These are phyloP conservation scores for Pelargonium nanum DNA, from an alignment of 345 rosid genomes.

Conservation along the genomic window DNA sequence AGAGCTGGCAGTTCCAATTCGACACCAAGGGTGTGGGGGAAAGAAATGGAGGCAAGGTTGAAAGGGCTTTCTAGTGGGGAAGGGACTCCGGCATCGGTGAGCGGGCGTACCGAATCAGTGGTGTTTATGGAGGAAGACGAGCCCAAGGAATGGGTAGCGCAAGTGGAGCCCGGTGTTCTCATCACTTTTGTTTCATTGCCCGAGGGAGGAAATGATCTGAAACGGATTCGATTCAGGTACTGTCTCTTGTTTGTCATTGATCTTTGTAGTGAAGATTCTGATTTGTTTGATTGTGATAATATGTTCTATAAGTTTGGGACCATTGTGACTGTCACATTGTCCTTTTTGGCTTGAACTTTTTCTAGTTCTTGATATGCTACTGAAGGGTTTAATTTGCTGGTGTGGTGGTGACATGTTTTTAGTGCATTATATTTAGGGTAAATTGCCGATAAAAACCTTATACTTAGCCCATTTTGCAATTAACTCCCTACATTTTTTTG, in stretches of 20 bases:
- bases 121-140: slow-evolving; percentile 84
- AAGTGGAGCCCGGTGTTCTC: slow-evolving; percentile 97
- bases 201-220: slow-evolving; percentile 89
- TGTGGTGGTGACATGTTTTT: too few species aligned
- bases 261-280: slow-evolving; percentile 10
- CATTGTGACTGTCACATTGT: background rate
- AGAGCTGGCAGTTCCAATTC: slow-evolving; percentile 60
- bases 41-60: slow-evolving; percentile 70
- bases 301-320: background rate
- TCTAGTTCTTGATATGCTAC: slow-evolving; percentile 3
- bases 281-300: slow-evolving; percentile 8
- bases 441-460: too few species aligned
- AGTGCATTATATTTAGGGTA: too few species aligned
- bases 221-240: slow-evolving; percentile 92
- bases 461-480: too few species aligned
- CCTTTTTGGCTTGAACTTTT: slow-evolving; percentile 4
- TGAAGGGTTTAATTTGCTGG: slow-evolving; percentile 9
- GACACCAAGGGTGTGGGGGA: slow-evolving; percentile 58
- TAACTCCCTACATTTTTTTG: too few species aligned
- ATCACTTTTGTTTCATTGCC: slow-evolving; percentile 84
- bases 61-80: slow-evolving; percentile 87
- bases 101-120: slow-evolving; percentile 71
- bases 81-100: slow-evolving; percentile 74
- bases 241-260: slow-evolving; percentile 5
- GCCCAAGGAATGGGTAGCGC: slow-evolving; percentile 98